These are phyloP conservation scores for Rosa hybrid DNA, from an alignment of 331 rosid species.

Conservation along the genomic window DNA sequence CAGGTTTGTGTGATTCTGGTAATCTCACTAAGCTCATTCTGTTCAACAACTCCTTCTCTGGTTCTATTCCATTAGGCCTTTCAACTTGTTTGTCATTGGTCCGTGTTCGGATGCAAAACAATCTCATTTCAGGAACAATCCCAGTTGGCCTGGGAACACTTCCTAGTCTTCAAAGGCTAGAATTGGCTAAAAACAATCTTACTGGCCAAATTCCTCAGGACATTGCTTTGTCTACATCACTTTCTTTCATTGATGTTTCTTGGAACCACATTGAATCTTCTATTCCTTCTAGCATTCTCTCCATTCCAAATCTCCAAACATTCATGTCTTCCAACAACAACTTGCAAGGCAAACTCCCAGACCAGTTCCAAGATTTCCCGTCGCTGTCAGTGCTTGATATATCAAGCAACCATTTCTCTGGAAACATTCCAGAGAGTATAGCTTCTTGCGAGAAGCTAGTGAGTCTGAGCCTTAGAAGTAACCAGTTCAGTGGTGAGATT, in stretches of 20 bases:
- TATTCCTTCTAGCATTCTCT: slow-evolving; percentile 64
- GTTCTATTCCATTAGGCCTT: slow-evolving; percentile 71
- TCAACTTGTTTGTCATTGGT: slow-evolving; percentile 65
- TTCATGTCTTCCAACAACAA: slow-evolving; percentile 77
- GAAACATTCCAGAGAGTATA: slow-evolving; percentile 71
- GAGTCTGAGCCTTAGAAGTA: slow-evolving; percentile 61
- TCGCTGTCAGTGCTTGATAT: slow-evolving; percentile 80
- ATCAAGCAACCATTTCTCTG: slow-evolving; percentile 58
- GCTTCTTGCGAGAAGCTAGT: slow-evolving; percentile 81
- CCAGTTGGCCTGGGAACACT: slow-evolving; percentile 78
- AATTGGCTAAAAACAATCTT: slow-evolving; percentile 72
- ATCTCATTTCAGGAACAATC: slow-evolving; percentile 69
- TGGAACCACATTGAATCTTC: slow-evolving; percentile 64
- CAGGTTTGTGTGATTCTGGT: slow-evolving; percentile 63
- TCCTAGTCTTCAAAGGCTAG: slow-evolving; percentile 68
- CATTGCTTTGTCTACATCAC: slow-evolving; percentile 61
- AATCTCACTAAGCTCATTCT: slow-evolving; percentile 86
- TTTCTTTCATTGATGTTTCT: slow-evolving; percentile 84
- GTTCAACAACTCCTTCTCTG: slow-evolving; percentile 77
- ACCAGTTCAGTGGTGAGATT: slow-evolving; percentile 64
- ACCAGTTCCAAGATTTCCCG: slow-evolving; percentile 65
- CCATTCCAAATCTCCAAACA: slow-evolving; percentile 70
- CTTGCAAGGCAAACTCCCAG: slow-evolving; percentile 60
- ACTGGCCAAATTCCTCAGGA: slow-evolving; percentile 68
- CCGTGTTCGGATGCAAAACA: slow-evolving; percentile 78